Percentiles rank a stretch among this genome's conserved stretches.
Conservation (phyloP, 495 filamentous ascomycete species). For the Xylaria flabelliformis region DNA sequence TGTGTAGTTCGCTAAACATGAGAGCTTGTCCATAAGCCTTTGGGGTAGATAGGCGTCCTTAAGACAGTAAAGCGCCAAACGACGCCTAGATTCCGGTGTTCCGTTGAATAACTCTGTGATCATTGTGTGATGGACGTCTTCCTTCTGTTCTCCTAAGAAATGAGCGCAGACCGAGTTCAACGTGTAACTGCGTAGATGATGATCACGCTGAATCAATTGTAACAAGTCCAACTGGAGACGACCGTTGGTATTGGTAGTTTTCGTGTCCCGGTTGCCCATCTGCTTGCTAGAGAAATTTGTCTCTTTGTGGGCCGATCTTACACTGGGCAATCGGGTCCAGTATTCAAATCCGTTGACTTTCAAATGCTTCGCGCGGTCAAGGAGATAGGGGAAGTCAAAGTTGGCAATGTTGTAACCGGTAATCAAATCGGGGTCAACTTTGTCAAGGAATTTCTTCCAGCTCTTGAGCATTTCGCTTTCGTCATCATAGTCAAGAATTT, state of each 20-base stretch:
- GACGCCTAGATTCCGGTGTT: constrained; percentile 85
- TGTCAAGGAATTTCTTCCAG: constrained; percentile 88
- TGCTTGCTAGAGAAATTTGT: constrained; percentile 96
- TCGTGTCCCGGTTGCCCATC: constrained; percentile 96
- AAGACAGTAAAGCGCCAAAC: constrained; percentile 93
- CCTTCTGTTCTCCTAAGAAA: constrained; percentile 96
- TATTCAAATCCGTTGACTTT: constrained; percentile 78
- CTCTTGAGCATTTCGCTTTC: constrained; percentile 86
- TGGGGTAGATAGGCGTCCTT: constrained; percentile 98
- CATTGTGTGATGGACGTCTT: constrained; percentile 99
- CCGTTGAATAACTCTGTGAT: constrained; percentile 98
- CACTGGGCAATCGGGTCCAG: constrained; percentile 76
- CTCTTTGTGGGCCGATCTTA: constrained; percentile 70
- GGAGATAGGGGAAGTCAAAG: constrained; percentile 97
- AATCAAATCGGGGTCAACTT: constrained; percentile 96
- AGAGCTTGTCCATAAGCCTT: constrained; percentile 94
- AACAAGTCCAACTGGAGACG: constrained; percentile 92
- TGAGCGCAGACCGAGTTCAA: constrained; percentile 97
- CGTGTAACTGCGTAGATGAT: constrained; percentile 95
- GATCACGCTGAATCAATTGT: constrained; percentile 90
- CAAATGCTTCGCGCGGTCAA: constrained; percentile 86
- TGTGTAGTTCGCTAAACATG: constrained; percentile 96
- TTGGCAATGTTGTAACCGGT: constrained; percentile 99
- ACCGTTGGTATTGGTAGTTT: constrained; percentile 91
- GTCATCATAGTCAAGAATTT: constrained; percentile 79